Evolutionary conservation across 2,329 filamentous ascomycete genomes (phyloP).

Genomic region (Xenoacremonium recifei): DNA sequence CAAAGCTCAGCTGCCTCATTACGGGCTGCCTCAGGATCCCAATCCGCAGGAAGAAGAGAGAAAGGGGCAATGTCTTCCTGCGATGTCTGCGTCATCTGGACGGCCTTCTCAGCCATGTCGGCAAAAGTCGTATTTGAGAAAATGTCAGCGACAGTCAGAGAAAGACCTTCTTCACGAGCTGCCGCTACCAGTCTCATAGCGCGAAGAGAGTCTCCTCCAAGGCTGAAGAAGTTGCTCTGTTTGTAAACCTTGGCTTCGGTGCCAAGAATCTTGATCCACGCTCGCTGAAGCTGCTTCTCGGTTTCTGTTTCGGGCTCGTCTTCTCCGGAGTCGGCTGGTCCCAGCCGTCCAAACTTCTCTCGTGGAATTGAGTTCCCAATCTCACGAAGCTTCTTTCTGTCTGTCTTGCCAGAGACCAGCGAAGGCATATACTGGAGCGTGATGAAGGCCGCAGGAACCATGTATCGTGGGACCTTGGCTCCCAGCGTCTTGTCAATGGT

Average conservation of each 20-base stretch:
- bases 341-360: slow-evolving; percentile 36
- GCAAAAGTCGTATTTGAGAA: slow-evolving; percentile 44
- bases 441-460: slow-evolving; percentile 48
- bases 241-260: slow-evolving; percentile 32
- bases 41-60: slow-evolving; percentile 36
- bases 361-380: slow-evolving; percentile 41
- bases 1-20: slow-evolving; percentile 41
- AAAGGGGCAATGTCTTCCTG: slow-evolving; percentile 33
- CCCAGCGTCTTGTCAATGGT: slow-evolving; percentile 32
- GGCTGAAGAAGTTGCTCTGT: slow-evolving; percentile 45
- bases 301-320: slow-evolving; percentile 36
- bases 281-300: slow-evolving; percentile 35
- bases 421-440: slow-evolving; percentile 45
- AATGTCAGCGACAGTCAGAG: slow-evolving; percentile 44
- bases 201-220: slow-evolving; percentile 51
- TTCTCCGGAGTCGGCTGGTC: slow-evolving; percentile 12
- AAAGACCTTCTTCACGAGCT: slow-evolving; percentile 36
- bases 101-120: slow-evolving; percentile 39
- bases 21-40: slow-evolving; percentile 32
- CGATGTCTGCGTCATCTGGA: slow-evolving; percentile 18
- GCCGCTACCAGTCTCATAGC: slow-evolving; percentile 50
- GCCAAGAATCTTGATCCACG: slow-evolving; percentile 40
- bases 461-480: slow-evolving; percentile 41
- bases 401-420: slow-evolving; percentile 48
- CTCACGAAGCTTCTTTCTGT: slow-evolving; percentile 47